A percentile compares a stretch with the other conserved stretches of the same genome.
phyloP scores from a whole-genome alignment of 495 filamentous ascomycete genomes.

The Hypoxylon lienhwacheense region DNA sequence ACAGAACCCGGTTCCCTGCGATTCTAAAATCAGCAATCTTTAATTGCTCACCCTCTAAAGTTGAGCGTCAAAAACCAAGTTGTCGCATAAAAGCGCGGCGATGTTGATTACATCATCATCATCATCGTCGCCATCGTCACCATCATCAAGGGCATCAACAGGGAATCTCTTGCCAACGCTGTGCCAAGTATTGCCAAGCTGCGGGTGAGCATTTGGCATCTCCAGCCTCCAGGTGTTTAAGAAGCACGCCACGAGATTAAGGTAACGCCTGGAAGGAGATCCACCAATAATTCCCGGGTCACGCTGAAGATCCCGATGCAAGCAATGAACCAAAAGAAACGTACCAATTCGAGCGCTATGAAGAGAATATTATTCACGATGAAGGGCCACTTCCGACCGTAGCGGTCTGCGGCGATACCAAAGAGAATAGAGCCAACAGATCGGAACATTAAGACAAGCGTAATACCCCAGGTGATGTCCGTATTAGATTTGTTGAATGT shows the following conservation, averaged over 20 bases:
- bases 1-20: conserved; percentile 71
- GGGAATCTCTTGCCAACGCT: conserved; percentile 41
- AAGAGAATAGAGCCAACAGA: conserved; percentile 73
- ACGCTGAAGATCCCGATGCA: conserved; percentile 5
- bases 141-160: conserved; percentile 5
- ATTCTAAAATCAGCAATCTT: conserved; percentile 20
- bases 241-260: conserved; percentile 18
- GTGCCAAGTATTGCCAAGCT: conserved; percentile 39
- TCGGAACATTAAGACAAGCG: conserved; percentile 78
- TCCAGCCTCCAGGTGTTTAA: conserved; percentile 9
- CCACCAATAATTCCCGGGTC: conserved; percentile 11
- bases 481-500: conserved; percentile 66
- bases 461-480: conserved; percentile 91
- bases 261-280: conserved; percentile 2
- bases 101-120: too few species aligned
- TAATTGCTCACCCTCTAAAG: neutral
- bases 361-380: conserved; percentile 82
- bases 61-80: neutral
- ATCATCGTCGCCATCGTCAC: too few species aligned
- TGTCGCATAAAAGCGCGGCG: neutral
- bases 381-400: conserved; percentile 87
- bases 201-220: conserved; percentile 20
- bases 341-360: conserved; percentile 70
- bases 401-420: conserved; percentile 79
- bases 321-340: conserved; percentile 14